Evolutionary conservation across 495 filamentous ascomycete genomes (phyloP).

Genomic region (Aspergillus carlsbadensis): DNA sequence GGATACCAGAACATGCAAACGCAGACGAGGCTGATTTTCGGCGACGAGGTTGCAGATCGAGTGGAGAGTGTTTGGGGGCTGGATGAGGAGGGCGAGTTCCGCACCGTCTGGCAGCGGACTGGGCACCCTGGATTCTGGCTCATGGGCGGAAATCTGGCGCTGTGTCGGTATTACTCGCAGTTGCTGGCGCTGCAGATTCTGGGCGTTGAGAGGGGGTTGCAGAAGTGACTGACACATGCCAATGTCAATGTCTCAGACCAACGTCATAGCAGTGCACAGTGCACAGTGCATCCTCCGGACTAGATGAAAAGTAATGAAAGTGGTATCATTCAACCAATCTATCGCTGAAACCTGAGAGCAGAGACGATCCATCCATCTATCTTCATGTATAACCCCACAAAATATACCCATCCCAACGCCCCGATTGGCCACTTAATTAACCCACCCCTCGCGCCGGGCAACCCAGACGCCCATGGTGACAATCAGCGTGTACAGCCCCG

Average conservation of each 20-base stretch:
- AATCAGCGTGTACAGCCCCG: constrained; percentile 33
- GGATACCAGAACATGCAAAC: constrained; percentile 81
- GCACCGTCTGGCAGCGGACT: constrained; percentile 66
- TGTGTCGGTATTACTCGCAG: constrained; percentile 71
- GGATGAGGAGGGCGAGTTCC: constrained; percentile 73
- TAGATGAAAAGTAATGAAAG: too few species aligned
- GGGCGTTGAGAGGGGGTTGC: constrained; percentile 55
- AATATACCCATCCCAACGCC: too few species aligned
- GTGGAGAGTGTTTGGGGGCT: constrained; percentile 75
- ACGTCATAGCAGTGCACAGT: too few species aligned
- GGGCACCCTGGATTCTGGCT: constrained; percentile 82
- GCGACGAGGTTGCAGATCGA: constrained; percentile 64
- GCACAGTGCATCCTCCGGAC: too few species aligned
- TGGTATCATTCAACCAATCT: not conserved
- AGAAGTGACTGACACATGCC: not conserved
- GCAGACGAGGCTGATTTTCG: constrained; percentile 59
- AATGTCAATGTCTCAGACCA: not conserved
- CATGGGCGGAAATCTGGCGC: constrained; percentile 76
- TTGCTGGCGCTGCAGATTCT: constrained; percentile 77
- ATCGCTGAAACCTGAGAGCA: not conserved
- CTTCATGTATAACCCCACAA: not conserved
- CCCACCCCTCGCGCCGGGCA: constrained; percentile 35
- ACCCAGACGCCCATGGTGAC: constrained; percentile 38
- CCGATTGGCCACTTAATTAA: constrained; percentile 12
- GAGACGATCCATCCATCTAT: not conserved